Evolutionary conservation across 805 yeast genomes (phyloP), one percentile per base, ranked within the genome.

Genomic region (Zygosaccharomyces lentus): DNA sequence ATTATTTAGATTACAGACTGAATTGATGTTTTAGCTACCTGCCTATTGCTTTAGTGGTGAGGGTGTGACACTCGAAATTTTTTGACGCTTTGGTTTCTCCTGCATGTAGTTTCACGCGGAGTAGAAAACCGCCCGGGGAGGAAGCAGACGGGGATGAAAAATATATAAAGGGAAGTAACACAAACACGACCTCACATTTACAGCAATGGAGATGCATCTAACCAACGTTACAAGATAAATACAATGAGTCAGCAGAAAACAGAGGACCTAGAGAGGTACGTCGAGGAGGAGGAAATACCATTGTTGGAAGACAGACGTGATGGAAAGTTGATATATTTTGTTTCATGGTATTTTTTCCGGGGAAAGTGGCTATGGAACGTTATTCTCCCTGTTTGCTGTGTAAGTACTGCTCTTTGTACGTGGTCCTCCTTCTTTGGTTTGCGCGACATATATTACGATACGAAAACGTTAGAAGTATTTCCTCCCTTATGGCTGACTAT

Each of bases 261-360:
- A 6, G 21, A 17, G 38, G 38, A 21, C 24, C 15, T 35, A 21
- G 38, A 35, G 15, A 21, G 12, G 15, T 19, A 10, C 13, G 26
- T 10, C 15, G 38, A 16, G n/a, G 37, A 34, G 23, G 37, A 34
- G 23, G 37, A 17, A 16, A 34, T 34, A 34, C 24, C 15, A 17
- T 17, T 34, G 23, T 17, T 10, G 3, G 37, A 10, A 17, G 37
- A 34, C 12, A 34, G 37, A 13, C 12, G 25, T 7, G 23, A 2
- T 19, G 37, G 37, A 19, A 34, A 34, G 37, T 34, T 34, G 24
- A 13, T 16, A 34, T 34, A 34, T 24, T 34, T 34, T 25, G 15
- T 34, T 34, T 9, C 37, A 23, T 25, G 25, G 23, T 34, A 34
- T 34, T 34, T 34, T 19, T 19, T 34, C n/a, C 15, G 24, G 23